A percentile compares a stretch with the other conserved stretches of the same genome.
These are phyloP conservation scores for Penicillium desertorum DNA, from an alignment of 495 filamentous ascomycete genomes.

Conservation along the genomic window DNA sequence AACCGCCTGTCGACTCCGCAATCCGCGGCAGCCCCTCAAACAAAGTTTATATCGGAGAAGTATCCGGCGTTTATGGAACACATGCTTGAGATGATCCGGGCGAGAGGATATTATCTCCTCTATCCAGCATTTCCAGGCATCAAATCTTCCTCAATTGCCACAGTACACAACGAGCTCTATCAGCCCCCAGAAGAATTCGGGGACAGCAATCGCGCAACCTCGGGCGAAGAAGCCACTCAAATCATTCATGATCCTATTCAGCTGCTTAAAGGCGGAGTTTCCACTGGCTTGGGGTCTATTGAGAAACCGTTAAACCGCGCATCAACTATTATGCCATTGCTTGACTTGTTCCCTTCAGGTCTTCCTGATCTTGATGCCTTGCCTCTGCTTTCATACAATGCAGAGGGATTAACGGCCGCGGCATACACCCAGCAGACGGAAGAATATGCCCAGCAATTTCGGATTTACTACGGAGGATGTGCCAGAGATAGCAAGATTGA, in stretches of 20 bases:
- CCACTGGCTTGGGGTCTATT: conserved; percentile 8
- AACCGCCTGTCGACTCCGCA: conserved; percentile 53
- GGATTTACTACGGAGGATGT: conserved; percentile 39
- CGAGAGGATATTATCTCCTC: conserved; percentile 68
- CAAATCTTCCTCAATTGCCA: conserved; percentile 52
- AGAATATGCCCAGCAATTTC: conserved; percentile 37
- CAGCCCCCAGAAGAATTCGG: conserved; percentile 64
- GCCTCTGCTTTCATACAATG: conserved; percentile 40
- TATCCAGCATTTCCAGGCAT: conserved; percentile 62
- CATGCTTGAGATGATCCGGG: conserved; percentile 67
- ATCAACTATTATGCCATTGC: conserved; percentile 34
- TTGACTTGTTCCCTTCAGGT: conserved; percentile 32
- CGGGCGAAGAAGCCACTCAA: background rate
- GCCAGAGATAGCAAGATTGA: conserved; percentile 14
- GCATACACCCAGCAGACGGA: conserved; percentile 20
- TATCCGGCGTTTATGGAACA: conserved; percentile 80
- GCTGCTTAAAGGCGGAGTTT: conserved; percentile 6
- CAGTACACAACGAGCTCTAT: conserved; percentile 71
- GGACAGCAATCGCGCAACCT: background rate
- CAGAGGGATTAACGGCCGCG: conserved; percentile 23
- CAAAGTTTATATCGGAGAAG: conserved; percentile 52
- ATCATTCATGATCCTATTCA: conserved; percentile 12
- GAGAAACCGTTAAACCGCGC: conserved; percentile 25
- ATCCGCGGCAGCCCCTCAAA: conserved; percentile 15
- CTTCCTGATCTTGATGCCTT: conserved; percentile 36